Base-by-base conservation (phyloP, 2,329 filamentous ascomycete species). In the Leptographium lundbergii region DNA sequence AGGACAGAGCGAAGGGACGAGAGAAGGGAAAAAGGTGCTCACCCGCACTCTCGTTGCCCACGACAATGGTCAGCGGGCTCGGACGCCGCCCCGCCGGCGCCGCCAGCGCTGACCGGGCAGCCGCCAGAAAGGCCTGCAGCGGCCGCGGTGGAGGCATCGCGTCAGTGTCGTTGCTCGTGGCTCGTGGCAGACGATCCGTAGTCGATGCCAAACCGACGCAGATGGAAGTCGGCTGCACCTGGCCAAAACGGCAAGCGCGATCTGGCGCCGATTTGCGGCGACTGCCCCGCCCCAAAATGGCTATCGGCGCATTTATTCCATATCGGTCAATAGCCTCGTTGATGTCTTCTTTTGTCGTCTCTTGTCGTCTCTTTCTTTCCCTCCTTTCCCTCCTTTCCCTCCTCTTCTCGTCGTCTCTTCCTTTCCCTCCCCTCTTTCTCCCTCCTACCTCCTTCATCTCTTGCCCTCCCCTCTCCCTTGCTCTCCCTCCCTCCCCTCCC, bases 21-120 rank as follows among this genome's bases (percentile, higher is more conserved):
- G 5, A 29, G 7, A 29, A 29, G 27, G 7, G 32, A 39, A 24
- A 14, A 2, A 22, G 3, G 11, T 39, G 27, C 57, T 19, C 54
- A 82, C 84, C 84, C 59, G 82, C 84, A 25, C 84, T 84, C 69
- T 87, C 84, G 63, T 87, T 87, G 50, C 84, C 84, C 10, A 86
- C 75, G 4, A 87, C 82, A 65, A 87, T 79, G 2, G 78, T 82
- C 58, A 86, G 65, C 2, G 81, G 80, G 4, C 66, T 69, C 1
- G 71, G 65, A 17, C 77, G 71, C 62, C 78, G 75, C 5, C 73
- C 65, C 1, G 74, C 69, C 2, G 63, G 73, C 5, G 73, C 69
- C 2, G 71, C 65, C 29, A 85, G 67, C 2, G 77, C 75, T 13
- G 70, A 70, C 58, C 75, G 75, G 24, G 81, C 81, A 1, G 72